Conservation (phyloP, 331 rosid species). For the Quercus tomentella region DNA sequence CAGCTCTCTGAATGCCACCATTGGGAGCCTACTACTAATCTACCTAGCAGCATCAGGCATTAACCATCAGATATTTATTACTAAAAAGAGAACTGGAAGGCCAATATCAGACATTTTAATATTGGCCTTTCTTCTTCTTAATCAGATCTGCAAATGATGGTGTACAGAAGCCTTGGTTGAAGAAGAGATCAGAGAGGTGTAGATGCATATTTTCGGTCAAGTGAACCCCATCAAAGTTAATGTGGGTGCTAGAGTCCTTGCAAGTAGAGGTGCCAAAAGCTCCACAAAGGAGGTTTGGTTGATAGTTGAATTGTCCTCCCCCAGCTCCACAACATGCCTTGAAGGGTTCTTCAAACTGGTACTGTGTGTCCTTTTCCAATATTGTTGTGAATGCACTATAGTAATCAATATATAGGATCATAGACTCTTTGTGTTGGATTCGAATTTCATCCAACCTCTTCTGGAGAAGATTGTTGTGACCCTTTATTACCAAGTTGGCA, state of each 20-base stretch:
- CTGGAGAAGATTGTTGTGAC: slow-evolving; percentile 15
- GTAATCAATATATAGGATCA: slow-evolving; percentile 17
- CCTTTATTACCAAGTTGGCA: background rate
- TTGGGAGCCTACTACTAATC: background rate
- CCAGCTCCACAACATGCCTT: slow-evolving; percentile 28
- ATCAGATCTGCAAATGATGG: slow-evolving; percentile 43
- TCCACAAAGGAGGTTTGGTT: background rate
- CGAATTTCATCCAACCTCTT: background rate
- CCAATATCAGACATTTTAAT: no score
- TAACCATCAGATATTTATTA: no score
- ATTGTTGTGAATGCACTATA: slow-evolving; percentile 8
- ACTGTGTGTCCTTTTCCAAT: background rate
- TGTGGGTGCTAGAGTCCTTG: slow-evolving; percentile 11
- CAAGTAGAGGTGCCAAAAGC: slow-evolving; percentile 12
- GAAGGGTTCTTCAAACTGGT: slow-evolving; percentile 15
- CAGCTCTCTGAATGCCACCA: background rate
- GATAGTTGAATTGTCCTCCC: background rate
- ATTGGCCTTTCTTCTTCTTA: background rate
- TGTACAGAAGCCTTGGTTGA: slow-evolving; percentile 13
- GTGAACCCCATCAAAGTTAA: slow-evolving; percentile 27
- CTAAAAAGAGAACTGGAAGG: no score
- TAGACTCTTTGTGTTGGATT: background rate
- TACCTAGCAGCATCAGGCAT: background rate
- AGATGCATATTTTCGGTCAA: slow-evolving; percentile 16
- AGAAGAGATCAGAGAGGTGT: slow-evolving; percentile 10